Evolutionary conservation across 1,139 yeast species (phyloP).

Genomic region (Yueomyces sp.): DNA sequence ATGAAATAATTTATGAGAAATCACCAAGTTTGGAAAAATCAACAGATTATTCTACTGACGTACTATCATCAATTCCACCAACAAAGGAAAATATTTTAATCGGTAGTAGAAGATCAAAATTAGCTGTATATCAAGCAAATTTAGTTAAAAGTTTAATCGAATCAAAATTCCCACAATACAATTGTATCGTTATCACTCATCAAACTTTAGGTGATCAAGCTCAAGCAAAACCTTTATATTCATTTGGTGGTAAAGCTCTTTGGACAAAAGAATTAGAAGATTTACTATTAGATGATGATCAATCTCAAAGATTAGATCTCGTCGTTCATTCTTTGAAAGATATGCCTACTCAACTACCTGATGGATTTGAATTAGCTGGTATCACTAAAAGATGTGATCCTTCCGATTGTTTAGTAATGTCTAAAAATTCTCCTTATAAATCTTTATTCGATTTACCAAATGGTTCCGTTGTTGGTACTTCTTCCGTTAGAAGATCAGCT

Average conservation of each 20-base stretch:
- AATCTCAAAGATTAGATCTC: conserved; percentile 44
- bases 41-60: no score
- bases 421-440: conserved; percentile 47
- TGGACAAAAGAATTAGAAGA: conserved; percentile 96
- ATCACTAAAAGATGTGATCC: conserved; percentile 82
- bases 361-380: conserved; percentile 81
- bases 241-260: conserved; percentile 89
- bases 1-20: no score
- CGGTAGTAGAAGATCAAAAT: conserved; percentile 80
- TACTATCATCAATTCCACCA: no score
- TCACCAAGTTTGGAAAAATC: no score
- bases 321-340: conserved; percentile 92
- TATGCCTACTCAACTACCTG: conserved; percentile 87
- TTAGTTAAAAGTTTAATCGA: conserved; percentile 53
- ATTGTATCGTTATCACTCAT: conserved; percentile 65
- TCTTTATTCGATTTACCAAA: conserved; percentile 61
- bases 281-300: conserved; percentile 50
- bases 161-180: conserved; percentile 43
- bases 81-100: conserved; percentile 24
- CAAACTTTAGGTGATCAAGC: conserved; percentile 86
- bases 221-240: conserved; percentile 72
- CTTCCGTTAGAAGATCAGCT: conserved; percentile 87
- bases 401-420: conserved; percentile 87
- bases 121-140: conserved; percentile 82
- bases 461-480: conserved; percentile 86